Percentiles rank a stretch among this genome's conserved stretches.
These are phyloP conservation scores for Glycyrrhiza uralensis DNA, from an alignment of 306 rosid genomes.

Conservation along the genomic window DNA sequence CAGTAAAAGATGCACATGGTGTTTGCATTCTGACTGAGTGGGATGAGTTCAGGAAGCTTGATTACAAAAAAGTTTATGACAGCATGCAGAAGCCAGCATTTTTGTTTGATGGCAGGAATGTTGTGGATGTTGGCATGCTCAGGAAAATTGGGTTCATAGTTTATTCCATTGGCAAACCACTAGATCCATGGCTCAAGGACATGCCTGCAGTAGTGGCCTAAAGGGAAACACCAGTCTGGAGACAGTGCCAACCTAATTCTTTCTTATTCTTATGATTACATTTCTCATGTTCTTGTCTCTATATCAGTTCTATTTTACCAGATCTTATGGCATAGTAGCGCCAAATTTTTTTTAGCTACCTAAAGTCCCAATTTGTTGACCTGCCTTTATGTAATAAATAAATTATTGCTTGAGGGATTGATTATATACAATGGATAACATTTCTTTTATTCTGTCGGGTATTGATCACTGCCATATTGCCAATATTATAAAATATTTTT, in stretches of 20 bases:
- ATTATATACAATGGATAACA: background rate
- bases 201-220: conserved; percentile 78
- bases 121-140: conserved; percentile 50
- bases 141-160: conserved; percentile 79
- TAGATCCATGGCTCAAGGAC: conserved; percentile 83
- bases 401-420: background rate
- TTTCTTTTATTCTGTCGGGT: background rate
- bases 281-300: conserved; percentile 15
- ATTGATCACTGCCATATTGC: background rate
- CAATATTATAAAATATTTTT: background rate
- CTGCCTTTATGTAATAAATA: conserved; percentile 37
- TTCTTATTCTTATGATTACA: conserved; percentile 1
- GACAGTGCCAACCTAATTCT: conserved; percentile 2
- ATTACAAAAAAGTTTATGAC: conserved; percentile 55
- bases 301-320: conserved; percentile 16
- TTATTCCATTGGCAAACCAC: conserved; percentile 73
- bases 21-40: conserved; percentile 73
- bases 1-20: conserved; percentile 69
- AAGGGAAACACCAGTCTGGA: background rate
- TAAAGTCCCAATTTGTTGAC: conserved; percentile 10
- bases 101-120: conserved; percentile 67
- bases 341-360: background rate
- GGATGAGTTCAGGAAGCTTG: conserved; percentile 70
- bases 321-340: conserved; percentile 10
- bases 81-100: conserved; percentile 84